phyloP scores from a whole-genome alignment of 2,329 filamentous ascomycete species.

The Alternaria rosae region DNA sequence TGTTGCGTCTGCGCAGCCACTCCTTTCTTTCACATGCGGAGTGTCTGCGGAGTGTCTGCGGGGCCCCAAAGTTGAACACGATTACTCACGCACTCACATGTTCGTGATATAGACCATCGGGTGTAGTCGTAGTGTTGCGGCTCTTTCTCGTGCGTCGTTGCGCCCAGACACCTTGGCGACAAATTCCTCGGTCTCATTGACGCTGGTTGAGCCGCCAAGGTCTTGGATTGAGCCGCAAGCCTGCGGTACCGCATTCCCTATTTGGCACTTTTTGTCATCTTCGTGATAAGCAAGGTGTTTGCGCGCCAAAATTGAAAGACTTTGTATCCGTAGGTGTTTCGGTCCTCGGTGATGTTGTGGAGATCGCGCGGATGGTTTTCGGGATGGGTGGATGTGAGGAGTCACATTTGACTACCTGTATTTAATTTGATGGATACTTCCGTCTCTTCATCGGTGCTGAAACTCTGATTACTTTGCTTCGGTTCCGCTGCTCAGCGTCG shows the following conservation, averaged over 20 bases:
- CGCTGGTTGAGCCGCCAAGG: conserved; percentile 2
- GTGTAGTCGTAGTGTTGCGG: neutral
- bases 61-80: neutral
- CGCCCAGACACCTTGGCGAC: conserved; percentile 2
- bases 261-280: neutral
- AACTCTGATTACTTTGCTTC: neutral
- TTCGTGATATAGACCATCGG: neutral
- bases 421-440: neutral
- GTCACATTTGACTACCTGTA: neutral
- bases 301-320: neutral
- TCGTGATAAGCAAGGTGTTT: neutral
- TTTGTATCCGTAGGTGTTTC: neutral
- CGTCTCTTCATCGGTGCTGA: neutral
- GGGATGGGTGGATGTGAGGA: neutral
- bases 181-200: conserved; percentile 3
- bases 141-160: conserved; percentile 2
- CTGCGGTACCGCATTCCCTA: conserved; percentile 1
- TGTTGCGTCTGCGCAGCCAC: neutral
- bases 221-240: neutral
- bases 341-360: neutral
- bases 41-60: neutral
- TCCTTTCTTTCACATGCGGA: neutral
- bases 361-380: neutral
- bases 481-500: neutral
- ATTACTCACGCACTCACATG: neutral